phyloP scores from a whole-genome alignment of 805 yeast species.

The Suhomyces prunicola region DNA sequence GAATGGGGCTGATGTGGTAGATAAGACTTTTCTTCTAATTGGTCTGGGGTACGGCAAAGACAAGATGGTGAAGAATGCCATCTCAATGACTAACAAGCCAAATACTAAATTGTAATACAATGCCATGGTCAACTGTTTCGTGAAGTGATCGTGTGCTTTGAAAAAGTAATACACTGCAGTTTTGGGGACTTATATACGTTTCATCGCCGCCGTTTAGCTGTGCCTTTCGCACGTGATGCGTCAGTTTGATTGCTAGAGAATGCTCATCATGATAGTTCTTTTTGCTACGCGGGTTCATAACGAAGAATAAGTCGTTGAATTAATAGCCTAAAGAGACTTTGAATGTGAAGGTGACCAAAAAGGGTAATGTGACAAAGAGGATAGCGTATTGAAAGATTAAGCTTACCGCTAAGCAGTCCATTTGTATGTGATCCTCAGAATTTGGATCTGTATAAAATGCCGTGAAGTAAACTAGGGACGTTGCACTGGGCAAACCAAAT shows the following conservation, averaged over 20 bases:
- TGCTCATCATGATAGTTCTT: not conserved
- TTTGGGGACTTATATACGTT: not conserved
- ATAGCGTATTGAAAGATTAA: constrained; percentile 72
- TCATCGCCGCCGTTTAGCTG: not conserved
- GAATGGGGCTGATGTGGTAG: constrained; percentile 64
- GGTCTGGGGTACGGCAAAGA: constrained; percentile 83
- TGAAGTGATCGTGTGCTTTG: not conserved
- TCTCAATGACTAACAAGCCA: constrained; percentile 71
- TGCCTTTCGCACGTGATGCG: not conserved
- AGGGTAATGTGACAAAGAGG: constrained; percentile 68
- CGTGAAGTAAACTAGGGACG: constrained; percentile 83
- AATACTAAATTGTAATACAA: constrained; percentile 56
- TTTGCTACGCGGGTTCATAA: not conserved
- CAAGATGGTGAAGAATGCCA: constrained; percentile 72
- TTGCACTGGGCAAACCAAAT: constrained; percentile 84
- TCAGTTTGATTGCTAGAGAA: not conserved
- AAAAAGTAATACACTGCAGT: not conserved
- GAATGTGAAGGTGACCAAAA: constrained; percentile 66
- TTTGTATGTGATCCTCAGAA: constrained; percentile 52
- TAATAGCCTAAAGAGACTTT: constrained; percentile 43
- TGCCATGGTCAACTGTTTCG: constrained; percentile 28
- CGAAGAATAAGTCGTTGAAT: not conserved
- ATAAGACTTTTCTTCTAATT: constrained; percentile 64
- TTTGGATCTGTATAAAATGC: constrained; percentile 77
- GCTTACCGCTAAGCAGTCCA: constrained; percentile 81